A percentile compares a stretch with the other conserved stretches of the same genome.
These are phyloP conservation scores for Leccinellum rugosiceps DNA, from an alignment of 768 basidiomycete species.

Conservation along the genomic window DNA sequence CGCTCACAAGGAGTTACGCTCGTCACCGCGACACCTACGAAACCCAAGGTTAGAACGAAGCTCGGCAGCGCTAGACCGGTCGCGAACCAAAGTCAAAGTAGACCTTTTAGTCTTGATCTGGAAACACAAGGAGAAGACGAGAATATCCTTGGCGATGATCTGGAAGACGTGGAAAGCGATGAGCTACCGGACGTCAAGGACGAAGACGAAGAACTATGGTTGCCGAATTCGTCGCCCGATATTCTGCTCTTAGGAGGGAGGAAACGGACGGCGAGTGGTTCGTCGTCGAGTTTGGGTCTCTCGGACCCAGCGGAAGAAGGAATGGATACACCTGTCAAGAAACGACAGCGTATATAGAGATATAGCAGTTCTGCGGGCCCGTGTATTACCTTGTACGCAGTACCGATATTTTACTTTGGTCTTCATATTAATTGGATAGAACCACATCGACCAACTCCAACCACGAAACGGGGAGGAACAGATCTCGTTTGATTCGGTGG, in stretches of 20 bases:
- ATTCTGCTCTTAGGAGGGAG: slow-evolving; percentile 31
- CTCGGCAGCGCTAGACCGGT: slow-evolving; percentile 4
- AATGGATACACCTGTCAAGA: slow-evolving; percentile 23
- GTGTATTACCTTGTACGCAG: neutral
- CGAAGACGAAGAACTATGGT: slow-evolving; percentile 40
- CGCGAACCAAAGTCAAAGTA: slow-evolving; percentile 9
- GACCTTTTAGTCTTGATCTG: slow-evolving; percentile 2
- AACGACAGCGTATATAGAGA: slow-evolving; percentile 20
- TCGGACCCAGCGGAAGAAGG: slow-evolving; percentile 16
- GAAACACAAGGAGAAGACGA: neutral
- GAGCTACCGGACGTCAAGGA: slow-evolving; percentile 5
- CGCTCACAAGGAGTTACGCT: slow-evolving; percentile 31
- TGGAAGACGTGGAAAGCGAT: slow-evolving; percentile 6
- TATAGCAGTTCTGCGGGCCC: neutral
- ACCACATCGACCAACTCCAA: no score
- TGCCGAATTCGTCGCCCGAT: slow-evolving; percentile 42
- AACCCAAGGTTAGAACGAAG: slow-evolving; percentile 25
- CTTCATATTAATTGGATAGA: no score
- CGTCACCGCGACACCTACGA: slow-evolving; percentile 56
- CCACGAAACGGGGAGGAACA: no score
- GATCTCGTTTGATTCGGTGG: no score
- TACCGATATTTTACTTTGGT: neutral
- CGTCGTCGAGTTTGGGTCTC: slow-evolving; percentile 24
- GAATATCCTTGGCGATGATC: neutral
- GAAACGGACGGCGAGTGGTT: slow-evolving; percentile 26